Percentiles rank a stretch among this genome's conserved stretches.
These are phyloP conservation scores for Hansenula anomala DNA, from an alignment of 1,139 yeast species.

Conservation along the genomic window DNA sequence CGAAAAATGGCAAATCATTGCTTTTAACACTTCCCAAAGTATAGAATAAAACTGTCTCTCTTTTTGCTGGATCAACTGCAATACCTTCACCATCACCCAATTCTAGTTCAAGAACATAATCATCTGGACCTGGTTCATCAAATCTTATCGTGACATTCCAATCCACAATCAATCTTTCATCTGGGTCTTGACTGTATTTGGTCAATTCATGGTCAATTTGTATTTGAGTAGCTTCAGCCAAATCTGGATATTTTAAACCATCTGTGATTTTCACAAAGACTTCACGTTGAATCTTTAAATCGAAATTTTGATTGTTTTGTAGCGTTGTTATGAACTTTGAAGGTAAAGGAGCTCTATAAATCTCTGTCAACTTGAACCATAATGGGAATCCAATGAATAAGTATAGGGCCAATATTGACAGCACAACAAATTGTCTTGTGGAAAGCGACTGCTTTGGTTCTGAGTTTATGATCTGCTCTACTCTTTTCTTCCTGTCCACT, in stretches of 20 bases:
- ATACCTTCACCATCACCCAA: slow-evolving; percentile 28
- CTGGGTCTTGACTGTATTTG: slow-evolving; percentile 15
- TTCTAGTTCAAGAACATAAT: slow-evolving; percentile 25
- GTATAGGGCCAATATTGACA: slow-evolving; percentile 31
- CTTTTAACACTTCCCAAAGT: slow-evolving; percentile 42
- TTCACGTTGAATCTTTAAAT: slow-evolving; percentile 48
- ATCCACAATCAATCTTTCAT: slow-evolving; percentile 25
- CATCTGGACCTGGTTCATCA: slow-evolving; percentile 15
- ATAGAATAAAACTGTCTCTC: slow-evolving; percentile 43
- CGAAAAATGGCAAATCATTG: slow-evolving; percentile 57
- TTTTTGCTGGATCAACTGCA: slow-evolving; percentile 22
- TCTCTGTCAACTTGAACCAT: slow-evolving; percentile 66
- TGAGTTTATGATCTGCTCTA: slow-evolving; percentile 9
- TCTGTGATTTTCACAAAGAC: slow-evolving; percentile 40
- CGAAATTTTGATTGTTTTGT: slow-evolving; percentile 30
- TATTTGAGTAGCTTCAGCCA: slow-evolving; percentile 40
- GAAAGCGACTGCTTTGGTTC: slow-evolving; percentile 15
- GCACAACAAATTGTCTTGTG: slow-evolving; percentile 21
- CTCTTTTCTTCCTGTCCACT: slow-evolving; percentile 1
- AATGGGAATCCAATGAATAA: slow-evolving; percentile 66
- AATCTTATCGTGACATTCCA: slow-evolving; percentile 22
- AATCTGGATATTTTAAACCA: slow-evolving; percentile 34
- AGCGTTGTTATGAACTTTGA: slow-evolving; percentile 42
- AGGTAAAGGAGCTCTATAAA: slow-evolving; percentile 74
- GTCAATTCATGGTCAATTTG: slow-evolving; percentile 29